Base-by-base conservation (phyloP, 768 basidiomycete species). In the Leccinum disarticulatum region DNA sequence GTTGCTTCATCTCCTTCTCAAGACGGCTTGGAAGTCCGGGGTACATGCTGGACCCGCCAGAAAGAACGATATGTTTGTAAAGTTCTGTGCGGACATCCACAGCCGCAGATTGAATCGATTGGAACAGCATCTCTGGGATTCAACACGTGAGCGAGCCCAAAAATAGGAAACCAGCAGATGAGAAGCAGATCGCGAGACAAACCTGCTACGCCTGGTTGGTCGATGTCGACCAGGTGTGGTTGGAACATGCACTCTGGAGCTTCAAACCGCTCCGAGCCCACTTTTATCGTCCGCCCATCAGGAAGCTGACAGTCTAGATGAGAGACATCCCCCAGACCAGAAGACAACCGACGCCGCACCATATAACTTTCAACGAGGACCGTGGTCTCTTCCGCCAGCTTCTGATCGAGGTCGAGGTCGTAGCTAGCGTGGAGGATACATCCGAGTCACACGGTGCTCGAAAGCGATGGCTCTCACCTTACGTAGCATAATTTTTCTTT, bases 241-340 rank as follows among this genome's bases (percentile, higher is more conserved):
- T 99, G 96, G 88, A 99, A 98, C 94, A 98, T 95, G 78, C 97
- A 98, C 77, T 99, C 97, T 6, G 97, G 96, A 13, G 96, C 97
- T 76, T 98, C 96, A 70, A 98, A 99, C 13, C 97, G 90, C 73
- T 99, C 97, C 0, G 95, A 93, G 30, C 96, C 97, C 61, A 98
- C 94, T 81, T 96, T 97, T 83, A 98, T 97, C 14, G 81, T 85
- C 56, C 97, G 91, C 1, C 97, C 97, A 69, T 98, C 97, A 17
- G 95, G 94, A 49, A 97, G 87, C 92, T 95, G 66, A 7, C 17
- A 15, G 25, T 46, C 0, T 50, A 59, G 27, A 54, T 62, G 56
- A 71, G 48, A 27, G 36, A 41, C 17, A 43, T 41, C 43, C n/a
- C n/a, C 13, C 30, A 33, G 52, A 36, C 3, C 10, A 14, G 17